Evolutionary conservation across 2,329 filamentous ascomycete species (phyloP).

Genomic region (Alternaria sp.): DNA sequence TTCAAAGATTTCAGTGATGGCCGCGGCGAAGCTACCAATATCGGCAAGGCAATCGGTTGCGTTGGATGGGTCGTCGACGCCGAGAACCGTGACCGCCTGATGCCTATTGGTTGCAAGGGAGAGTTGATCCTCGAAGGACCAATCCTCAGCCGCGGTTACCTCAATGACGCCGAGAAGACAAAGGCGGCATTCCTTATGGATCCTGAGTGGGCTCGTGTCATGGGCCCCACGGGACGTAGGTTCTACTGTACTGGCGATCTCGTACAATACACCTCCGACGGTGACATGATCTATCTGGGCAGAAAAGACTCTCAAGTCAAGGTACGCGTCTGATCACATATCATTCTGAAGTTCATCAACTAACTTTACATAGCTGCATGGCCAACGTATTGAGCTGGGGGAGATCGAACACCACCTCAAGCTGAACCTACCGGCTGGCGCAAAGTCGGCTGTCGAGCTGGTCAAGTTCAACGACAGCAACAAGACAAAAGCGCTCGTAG

Average conservation of each 20-base stretch:
- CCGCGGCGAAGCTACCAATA: constrained; percentile 41
- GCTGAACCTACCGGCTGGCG: constrained; percentile 43
- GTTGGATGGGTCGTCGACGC: constrained; percentile 44
- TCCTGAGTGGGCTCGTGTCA: constrained; percentile 35
- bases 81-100: constrained; percentile 38
- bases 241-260: constrained; percentile 47
- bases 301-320: constrained; percentile 47
- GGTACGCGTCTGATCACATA: constrained; percentile 15
- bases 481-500: constrained; percentile 34
- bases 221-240: constrained; percentile 21
- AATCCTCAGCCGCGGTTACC: constrained; percentile 43
- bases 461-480: constrained; percentile 38
- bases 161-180: constrained; percentile 43
- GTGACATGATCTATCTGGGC: constrained; percentile 45
- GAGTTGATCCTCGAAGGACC: constrained; percentile 46
- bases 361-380: constrained; percentile 49
- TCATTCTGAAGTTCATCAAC: constrained; percentile 25
- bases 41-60: constrained; percentile 39
- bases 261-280: constrained; percentile 40
- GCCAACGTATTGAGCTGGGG: constrained; percentile 54
- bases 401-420: constrained; percentile 55
- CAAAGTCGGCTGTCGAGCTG: constrained; percentile 54
- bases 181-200: constrained; percentile 37
- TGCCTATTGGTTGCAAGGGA: constrained; percentile 44
- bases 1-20: constrained; percentile 39